Percentiles rank a stretch among this genome's conserved stretches.
phyloP scores from a whole-genome alignment of 257 asterid species.

The Fraxinus excelsior region DNA sequence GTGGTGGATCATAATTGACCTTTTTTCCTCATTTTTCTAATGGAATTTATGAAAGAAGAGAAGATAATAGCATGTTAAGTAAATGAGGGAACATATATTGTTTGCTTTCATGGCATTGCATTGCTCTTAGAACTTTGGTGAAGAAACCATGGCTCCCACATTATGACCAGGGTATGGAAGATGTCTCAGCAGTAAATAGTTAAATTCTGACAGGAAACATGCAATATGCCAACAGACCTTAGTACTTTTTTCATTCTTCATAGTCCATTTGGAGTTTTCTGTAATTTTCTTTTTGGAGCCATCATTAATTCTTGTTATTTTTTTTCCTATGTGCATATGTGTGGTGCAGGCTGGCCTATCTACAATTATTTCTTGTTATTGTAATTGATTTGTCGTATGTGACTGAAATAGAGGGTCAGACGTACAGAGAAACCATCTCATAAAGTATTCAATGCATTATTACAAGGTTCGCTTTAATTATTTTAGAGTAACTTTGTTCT shows the following conservation, averaged over 20 bases:
- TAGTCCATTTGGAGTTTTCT: background rate
- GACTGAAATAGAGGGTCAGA: background rate
- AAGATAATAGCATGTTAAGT: background rate
- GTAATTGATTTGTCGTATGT: conserved; percentile 6
- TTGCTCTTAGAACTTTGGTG: background rate
- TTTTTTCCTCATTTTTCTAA: conserved; percentile 2
- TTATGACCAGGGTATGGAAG: background rate
- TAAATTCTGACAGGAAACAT: conserved; percentile 7
- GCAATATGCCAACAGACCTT: background rate
- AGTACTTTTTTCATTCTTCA: background rate
- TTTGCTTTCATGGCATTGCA: background rate
- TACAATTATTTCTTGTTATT: background rate
- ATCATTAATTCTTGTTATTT: background rate
- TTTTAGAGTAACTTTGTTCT: conserved; percentile 7
- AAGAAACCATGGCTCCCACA: background rate
- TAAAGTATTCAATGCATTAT: background rate
- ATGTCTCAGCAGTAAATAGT: background rate
- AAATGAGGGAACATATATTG: background rate
- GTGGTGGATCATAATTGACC: too few relatives aligned
- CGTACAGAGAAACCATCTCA: conserved; percentile 13
- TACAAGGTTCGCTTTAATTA: conserved; percentile 6
- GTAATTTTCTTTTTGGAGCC: background rate
- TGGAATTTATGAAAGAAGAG: background rate
- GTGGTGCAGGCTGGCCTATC: background rate
- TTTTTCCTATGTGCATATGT: background rate